Base-by-base conservation (phyloP, 2,329 filamentous ascomycete genomes). In the Botryotinia globosa region DNA sequence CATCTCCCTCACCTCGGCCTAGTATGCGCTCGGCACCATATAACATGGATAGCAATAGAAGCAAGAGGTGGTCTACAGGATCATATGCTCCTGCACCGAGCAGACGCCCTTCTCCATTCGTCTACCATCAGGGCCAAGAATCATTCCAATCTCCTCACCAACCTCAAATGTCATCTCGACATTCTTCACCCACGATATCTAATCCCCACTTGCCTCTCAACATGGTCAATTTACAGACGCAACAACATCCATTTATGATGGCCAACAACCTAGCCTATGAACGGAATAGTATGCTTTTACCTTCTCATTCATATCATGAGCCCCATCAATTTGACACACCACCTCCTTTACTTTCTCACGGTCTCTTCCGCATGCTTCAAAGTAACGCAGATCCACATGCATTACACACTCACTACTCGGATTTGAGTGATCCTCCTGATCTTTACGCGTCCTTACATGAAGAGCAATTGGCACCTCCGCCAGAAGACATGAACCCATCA, bases 401-500 rank as follows among this genome's bases (percentile, higher is more conserved):
- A 0, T 83, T 91, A 54, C 90, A 90, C 68, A 86, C 89, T 4
- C 91, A 93, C 81, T 94, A 92, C 80, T 86, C 91, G 5, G 91
- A 93, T 77, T 84, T 92, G 66, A 91, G 91, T 14, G 91, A 93
- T 75, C 92, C 92, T 14, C 92, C 92, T 16, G 91, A 95, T 80
- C 83, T 95, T 73, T 94, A 93, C 77, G 91, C 90, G 0, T 91
- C 91, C 7, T 85, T 95, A 3, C 87, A 90, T 72, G 91, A 94
- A 78, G 90, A 93, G 79, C 91, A 92, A 74, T 85, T 90, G 1
- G 88, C 90, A 10, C 92, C 92, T 10, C 92, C 92, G 0, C 90
- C 91, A 0, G 91, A 93, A 78, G 92, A 95, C 80, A 93, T 94
- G 91, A 91, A 93, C 79, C 91, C 92, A 3, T 86, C 87, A 3